Percentiles rank a stretch among this genome's conserved stretches.
phyloP scores from a whole-genome alignment of 345 rosid genomes.

The Eucalyptus tenuipes region DNA sequence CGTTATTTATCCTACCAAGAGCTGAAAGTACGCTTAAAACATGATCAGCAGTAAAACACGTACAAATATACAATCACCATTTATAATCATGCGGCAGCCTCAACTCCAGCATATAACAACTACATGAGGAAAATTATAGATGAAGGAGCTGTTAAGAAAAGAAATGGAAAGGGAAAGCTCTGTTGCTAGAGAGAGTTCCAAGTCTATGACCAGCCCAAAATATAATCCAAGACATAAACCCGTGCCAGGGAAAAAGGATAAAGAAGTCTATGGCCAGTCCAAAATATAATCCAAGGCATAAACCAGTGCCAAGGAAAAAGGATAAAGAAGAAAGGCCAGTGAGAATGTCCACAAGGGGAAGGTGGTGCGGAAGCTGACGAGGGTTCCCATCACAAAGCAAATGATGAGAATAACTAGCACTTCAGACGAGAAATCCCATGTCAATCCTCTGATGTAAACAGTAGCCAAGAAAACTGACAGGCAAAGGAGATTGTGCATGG shows the following conservation, averaged over 20 bases:
- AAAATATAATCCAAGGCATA: no score
- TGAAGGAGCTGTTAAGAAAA: neutral
- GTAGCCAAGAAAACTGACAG: slow-evolving; percentile 82
- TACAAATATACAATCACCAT: neutral
- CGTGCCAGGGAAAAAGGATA: no score
- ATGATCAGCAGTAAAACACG: neutral
- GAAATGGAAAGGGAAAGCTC: neutral
- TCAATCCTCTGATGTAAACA: slow-evolving; percentile 59
- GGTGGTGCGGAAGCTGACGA: slow-evolving; percentile 76
- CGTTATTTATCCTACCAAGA: neutral
- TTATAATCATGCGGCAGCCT: neutral
- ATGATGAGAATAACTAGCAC: slow-evolving; percentile 79
- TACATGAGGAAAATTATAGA: neutral
- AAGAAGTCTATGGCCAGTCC: no score
- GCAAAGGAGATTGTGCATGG: slow-evolving; percentile 88
- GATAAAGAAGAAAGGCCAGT: slow-evolving; percentile 62
- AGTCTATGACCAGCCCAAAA: slow-evolving; percentile 80
- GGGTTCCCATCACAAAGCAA: slow-evolving; percentile 67
- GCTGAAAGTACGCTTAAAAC: neutral
- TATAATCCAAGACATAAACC: slow-evolving; percentile 75
- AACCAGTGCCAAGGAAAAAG: slow-evolving; percentile 75
- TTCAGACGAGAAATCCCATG: slow-evolving; percentile 96
- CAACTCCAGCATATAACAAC: neutral
- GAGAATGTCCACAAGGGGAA: slow-evolving; percentile 90
- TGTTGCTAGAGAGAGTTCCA: neutral